Evolutionary conservation across 805 yeast genomes (phyloP).

Genomic region (Cyberlindnera amylophila): DNA sequence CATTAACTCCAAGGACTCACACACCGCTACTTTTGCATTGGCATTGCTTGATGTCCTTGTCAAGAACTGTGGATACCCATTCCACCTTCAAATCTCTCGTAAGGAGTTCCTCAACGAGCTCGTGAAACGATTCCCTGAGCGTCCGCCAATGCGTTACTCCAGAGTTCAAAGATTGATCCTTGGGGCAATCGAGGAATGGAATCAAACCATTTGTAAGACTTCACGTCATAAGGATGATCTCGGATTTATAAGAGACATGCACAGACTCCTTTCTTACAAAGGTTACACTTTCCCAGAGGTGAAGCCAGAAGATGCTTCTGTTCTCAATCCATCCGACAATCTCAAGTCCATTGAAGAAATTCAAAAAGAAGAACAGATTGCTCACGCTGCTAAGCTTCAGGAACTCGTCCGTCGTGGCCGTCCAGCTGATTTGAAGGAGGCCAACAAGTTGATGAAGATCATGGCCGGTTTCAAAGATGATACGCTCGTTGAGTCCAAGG

Average conservation of each 20-base stretch:
- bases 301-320: conserved; percentile 87
- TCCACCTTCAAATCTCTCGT: conserved; percentile 90
- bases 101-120: conserved; percentile 92
- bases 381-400: conserved; percentile 92
- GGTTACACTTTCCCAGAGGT: conserved; percentile 94
- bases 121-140: conserved; percentile 90
- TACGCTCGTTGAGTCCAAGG: conserved; percentile 57
- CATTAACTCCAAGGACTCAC: conserved; percentile 79
- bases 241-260: conserved; percentile 93
- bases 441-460: conserved; percentile 93
- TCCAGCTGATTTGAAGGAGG: conserved; percentile 93
- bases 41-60: conserved; percentile 83
- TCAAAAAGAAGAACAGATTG: conserved; percentile 87
- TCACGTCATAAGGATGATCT: conserved; percentile 88
- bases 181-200: conserved; percentile 96
- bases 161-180: conserved; percentile 80
- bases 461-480: conserved; percentile 98
- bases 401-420: conserved; percentile 93
- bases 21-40: conserved; percentile 79
- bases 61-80: conserved; percentile 96
- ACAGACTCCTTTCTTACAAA: conserved; percentile 79
- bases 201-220: conserved; percentile 87
- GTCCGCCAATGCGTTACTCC: conserved; percentile 83
- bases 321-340: conserved; percentile 82
- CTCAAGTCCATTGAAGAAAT: conserved; percentile 86